Evolutionary conservation across 139 green algal genomes (phyloP).

Genomic region (Auxenochlorella pyrenoidosa): DNA sequence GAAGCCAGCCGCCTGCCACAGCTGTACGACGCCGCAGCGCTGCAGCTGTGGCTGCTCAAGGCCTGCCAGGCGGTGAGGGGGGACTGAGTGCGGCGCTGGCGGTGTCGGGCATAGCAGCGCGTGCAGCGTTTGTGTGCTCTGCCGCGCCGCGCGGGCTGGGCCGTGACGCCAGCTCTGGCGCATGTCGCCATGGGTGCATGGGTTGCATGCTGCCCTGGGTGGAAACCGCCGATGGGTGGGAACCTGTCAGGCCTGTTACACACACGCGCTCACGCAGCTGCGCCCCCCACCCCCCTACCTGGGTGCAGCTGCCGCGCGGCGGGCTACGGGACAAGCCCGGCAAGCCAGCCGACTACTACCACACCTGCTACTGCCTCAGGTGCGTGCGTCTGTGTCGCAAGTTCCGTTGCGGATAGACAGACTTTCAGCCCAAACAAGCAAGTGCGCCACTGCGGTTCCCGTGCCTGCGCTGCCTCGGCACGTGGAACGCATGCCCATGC

Average conservation of each 20-base stretch:
- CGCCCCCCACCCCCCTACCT: background rate
- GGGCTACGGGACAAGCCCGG: constrained; percentile 97
- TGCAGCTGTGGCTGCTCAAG: constrained; percentile 91
- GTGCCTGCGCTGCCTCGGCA: background rate
- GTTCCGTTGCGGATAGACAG: too few species aligned
- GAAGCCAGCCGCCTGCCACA: background rate
- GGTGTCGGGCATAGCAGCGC: too few species aligned
- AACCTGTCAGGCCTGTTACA: too few species aligned
- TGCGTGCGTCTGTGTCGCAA: too few species aligned
- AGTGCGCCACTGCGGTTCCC: background rate
- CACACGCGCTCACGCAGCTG: too few species aligned
- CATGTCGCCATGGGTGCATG: too few species aligned
- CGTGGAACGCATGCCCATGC: background rate
- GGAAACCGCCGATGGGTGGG: too few species aligned
- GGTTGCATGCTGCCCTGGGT: too few species aligned
- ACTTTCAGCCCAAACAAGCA: too few species aligned
- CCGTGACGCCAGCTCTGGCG: too few species aligned
- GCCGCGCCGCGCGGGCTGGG: too few species aligned
- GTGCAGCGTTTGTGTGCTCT: too few species aligned
- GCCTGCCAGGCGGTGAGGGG: constrained; percentile 66
- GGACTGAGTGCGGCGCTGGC: background rate
- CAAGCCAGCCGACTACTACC: constrained; percentile 94
- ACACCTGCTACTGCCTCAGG: constrained; percentile 98
- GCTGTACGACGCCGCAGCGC: constrained; percentile 51
- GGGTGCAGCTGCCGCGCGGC: constrained; percentile 66